A percentile compares a stretch with the other conserved stretches of the same genome.
phyloP scores from a whole-genome alignment of 1,284 basidiomycete genomes.

The Mycena sp. region DNA sequence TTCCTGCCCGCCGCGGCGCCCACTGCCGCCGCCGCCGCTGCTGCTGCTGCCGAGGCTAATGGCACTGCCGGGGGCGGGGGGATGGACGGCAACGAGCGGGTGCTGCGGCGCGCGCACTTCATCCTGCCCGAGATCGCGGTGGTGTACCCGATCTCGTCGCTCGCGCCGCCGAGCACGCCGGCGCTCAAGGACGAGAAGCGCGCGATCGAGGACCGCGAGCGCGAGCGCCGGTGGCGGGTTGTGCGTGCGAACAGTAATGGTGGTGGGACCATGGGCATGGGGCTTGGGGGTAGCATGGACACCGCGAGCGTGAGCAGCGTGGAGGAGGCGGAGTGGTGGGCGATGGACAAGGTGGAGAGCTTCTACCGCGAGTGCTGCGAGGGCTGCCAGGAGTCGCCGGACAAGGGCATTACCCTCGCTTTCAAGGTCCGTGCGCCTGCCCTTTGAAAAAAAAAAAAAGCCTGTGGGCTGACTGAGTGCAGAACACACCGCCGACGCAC shows the following conservation, averaged over 20 bases:
- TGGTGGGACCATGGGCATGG: no score
- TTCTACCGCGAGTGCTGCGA: conserved; percentile 86
- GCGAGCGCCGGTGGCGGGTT: conserved; percentile 68
- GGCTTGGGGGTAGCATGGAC: no score
- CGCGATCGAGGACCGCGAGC: conserved; percentile 72
- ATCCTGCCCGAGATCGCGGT: conserved; percentile 83
- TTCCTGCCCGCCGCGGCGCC: conserved; percentile 57
- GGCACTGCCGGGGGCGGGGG: conserved; percentile 34
- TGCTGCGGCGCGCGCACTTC: conserved; percentile 84
- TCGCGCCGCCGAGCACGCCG: conserved; percentile 81
- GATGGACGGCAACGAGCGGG: conserved; percentile 50
- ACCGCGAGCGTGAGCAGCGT: conserved; percentile 35
- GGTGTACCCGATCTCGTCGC: conserved; percentile 86
- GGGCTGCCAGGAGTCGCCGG: conserved; percentile 77
- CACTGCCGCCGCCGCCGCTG: no score
- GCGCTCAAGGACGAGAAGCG: conserved; percentile 79
- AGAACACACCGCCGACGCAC: conserved; percentile 62
- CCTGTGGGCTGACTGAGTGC: no score
- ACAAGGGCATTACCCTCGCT: conserved; percentile 71
- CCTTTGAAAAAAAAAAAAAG: conserved; percentile 5
- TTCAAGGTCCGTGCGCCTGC: conserved; percentile 66
- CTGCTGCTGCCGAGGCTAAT: neutral
- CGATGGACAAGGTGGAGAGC: conserved; percentile 58
- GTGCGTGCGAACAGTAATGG: conserved; percentile 62
- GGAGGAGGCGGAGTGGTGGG: conserved; percentile 41